A percentile compares a stretch with the other conserved stretches of the same genome.
These are phyloP conservation scores for Anethum foeniculum DNA, from an alignment of 140 eudicot genomes.

Conservation along the genomic window DNA sequence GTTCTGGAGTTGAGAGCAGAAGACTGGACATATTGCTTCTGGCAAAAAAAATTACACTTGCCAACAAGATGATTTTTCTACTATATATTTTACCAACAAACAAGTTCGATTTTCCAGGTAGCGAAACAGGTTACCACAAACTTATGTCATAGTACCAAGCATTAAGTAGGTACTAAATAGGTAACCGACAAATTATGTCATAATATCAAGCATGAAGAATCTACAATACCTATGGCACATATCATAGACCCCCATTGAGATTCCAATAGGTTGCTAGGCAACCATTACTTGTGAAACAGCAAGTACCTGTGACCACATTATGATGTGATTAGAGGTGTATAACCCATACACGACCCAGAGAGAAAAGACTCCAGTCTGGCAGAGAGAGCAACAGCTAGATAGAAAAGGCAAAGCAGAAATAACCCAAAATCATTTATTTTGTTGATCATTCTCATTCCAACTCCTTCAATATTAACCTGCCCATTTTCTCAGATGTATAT, in stretches of 20 bases:
- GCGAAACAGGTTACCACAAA: background rate
- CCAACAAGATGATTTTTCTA: background rate
- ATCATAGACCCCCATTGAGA: slow-evolving; percentile 95
- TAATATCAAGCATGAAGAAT: background rate
- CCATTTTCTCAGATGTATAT: background rate
- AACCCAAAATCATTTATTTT: background rate
- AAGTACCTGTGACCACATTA: slow-evolving; percentile 60
- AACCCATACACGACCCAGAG: background rate
- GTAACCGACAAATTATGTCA: background rate
- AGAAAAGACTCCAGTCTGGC: background rate
- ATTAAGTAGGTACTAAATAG: background rate
- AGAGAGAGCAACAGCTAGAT: background rate
- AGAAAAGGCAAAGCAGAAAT: background rate
- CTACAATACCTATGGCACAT: slow-evolving; percentile 87
- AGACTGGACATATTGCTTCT: background rate
- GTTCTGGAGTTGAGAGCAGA: background rate
- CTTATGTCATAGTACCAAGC: background rate
- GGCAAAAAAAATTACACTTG: background rate
- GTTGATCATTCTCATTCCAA: background rate
- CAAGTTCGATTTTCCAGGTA: background rate
- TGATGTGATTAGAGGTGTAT: slow-evolving; percentile 2
- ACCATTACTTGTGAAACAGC: slow-evolving; percentile 98
- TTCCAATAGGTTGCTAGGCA: slow-evolving; percentile 99
- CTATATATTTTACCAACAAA: background rate
- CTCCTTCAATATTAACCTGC: background rate